Conservation (phyloP, 2,329 filamentous ascomycete genomes). For the Botrytis deweyae region DNA sequence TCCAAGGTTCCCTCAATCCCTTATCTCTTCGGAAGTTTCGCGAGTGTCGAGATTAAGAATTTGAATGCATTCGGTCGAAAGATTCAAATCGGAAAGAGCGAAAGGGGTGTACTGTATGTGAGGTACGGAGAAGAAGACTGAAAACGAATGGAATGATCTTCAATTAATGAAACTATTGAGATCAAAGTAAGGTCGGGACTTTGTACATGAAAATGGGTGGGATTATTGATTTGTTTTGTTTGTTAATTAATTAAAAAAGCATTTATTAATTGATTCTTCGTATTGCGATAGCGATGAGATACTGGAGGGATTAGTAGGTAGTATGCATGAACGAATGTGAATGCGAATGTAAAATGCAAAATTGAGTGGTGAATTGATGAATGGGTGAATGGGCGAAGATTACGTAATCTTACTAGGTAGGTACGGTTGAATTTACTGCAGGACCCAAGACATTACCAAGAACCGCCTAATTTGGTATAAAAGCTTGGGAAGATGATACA, state of each 20-base stretch:
- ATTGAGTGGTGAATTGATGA: background rate
- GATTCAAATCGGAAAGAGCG: background rate
- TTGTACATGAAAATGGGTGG: too few species aligned
- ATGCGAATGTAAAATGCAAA: background rate
- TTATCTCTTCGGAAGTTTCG: background rate
- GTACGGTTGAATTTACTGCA: background rate
- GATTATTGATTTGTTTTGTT: background rate
- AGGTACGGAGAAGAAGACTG: background rate
- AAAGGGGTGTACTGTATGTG: background rate
- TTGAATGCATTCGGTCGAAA: conserved; percentile 5
- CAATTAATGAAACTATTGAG: background rate
- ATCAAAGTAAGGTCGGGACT: background rate
- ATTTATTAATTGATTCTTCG: background rate
- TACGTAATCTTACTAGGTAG: background rate
- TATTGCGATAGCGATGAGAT: background rate
- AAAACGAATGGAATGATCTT: background rate
- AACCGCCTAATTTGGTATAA: background rate
- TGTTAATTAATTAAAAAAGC: background rate
- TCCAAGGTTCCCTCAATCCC: background rate
- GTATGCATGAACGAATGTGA: background rate
- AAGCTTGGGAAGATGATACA: background rate
- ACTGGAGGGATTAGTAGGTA: background rate
- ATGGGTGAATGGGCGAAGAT: background rate
- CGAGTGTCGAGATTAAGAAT: background rate
- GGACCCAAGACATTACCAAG: background rate